A percentile compares a stretch with the other conserved stretches of the same genome.
These are phyloP conservation scores for Geotrichum bryndzae DNA, from an alignment of 1,139 yeast species.

Conservation along the genomic window DNA sequence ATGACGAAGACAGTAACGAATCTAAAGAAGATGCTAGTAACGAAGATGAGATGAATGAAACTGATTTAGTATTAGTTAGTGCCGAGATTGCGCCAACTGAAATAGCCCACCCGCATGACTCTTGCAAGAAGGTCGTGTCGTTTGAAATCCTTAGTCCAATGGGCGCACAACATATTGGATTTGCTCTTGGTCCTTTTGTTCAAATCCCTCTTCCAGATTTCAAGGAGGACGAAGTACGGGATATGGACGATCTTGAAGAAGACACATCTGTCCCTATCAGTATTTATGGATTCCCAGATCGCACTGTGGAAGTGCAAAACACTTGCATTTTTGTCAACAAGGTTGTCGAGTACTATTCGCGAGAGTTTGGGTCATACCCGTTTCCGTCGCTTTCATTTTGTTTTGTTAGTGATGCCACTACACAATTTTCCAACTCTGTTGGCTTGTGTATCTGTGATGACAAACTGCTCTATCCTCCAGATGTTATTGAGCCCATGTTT, in stretches of 20 bases:
- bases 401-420: constrained; percentile 58
- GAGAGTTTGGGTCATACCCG: constrained; percentile 91
- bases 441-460: constrained; percentile 69
- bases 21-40: constrained; percentile 41
- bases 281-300: constrained; percentile 54
- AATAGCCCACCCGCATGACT: constrained; percentile 47
- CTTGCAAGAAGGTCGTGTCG: constrained; percentile 65
- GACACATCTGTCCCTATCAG: constrained; percentile 41
- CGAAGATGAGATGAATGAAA: constrained; percentile 40
- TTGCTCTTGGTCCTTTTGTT: constrained; percentile 88
- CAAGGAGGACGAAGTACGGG: constrained; percentile 35
- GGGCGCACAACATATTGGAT: constrained; percentile 93
- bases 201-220: constrained; percentile 44
- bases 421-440: constrained; percentile 54
- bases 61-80: constrained; percentile 66
- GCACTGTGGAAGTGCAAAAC: constrained; percentile 55
- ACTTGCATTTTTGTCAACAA: constrained; percentile 70
- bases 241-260: constrained; percentile 36
- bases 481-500: constrained; percentile 74
- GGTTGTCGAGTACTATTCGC: constrained; percentile 76
- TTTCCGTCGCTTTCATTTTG: constrained; percentile 74
- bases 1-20: constrained; percentile 26
- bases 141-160: constrained; percentile 84
- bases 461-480: constrained; percentile 65
- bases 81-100: constrained; percentile 61